Base-by-base conservation (phyloP, 176 grass and related monocot species). In the Carex kokanica region DNA sequence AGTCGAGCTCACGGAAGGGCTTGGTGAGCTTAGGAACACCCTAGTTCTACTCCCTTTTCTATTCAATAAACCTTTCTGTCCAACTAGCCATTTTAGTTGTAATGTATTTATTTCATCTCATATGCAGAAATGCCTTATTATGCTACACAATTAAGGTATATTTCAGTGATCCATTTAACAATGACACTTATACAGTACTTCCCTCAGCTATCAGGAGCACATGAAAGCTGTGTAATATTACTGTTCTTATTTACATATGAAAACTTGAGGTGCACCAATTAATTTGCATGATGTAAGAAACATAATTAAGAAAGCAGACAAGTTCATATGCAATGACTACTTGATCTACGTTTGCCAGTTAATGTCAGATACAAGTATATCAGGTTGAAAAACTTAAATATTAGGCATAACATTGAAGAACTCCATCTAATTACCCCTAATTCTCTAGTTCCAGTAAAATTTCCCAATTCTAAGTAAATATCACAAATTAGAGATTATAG, bases 391-490 rank as follows among this genome's bases (percentile, higher is more conserved):
- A 27, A 82, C 58, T 36, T 25, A 12, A 69, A 32, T 31, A 8
- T 25, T 56, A 13, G 10, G 20, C 0, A 59, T 58, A 15, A 59
- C 8, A 58, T 79, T 34, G 11, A 67, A 38, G 31, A 67, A 38
- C 0, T 67, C 32, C 32, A 67, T 18, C 64, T 67, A 67, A 67
- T 67, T 67, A 6, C 64, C 64, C 18, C 14, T 67, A 15, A 7
- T 36, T 18, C 64, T 38, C 8, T 32, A 78, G 3, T 57, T 29
- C 27, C 12, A 2, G 8, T 58, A 15, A 58, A 75, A 38, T 60
- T 79, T 58, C 77, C 18, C 12, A 79, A 58, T 79, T 59, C 11
- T 17, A 17, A 78, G 40, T 31, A 66, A 66, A 66, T 66, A 66
- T 24, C 21, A 61, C 59, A 23, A 24, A 61, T 2, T 40, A 78